Evolutionary conservation across 2,329 filamentous ascomycete species (phyloP).

Genomic region (Monosporascus sp.): DNA sequence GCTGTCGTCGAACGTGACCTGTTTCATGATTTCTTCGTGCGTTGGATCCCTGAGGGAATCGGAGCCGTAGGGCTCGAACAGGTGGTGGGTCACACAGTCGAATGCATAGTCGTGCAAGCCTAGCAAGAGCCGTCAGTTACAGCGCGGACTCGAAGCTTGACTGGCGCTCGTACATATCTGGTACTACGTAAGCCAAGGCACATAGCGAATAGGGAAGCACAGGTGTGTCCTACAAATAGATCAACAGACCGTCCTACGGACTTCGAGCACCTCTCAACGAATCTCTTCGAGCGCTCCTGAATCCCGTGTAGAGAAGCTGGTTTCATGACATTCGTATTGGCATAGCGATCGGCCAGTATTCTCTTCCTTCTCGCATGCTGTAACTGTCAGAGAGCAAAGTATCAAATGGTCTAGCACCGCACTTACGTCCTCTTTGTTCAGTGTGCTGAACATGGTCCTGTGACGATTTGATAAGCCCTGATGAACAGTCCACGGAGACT

Average conservation of each 20-base stretch:
- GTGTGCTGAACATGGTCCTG: slow-evolving; percentile 57
- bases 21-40: slow-evolving; percentile 64
- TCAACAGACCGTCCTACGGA: slow-evolving; percentile 46
- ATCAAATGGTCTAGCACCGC: background rate
- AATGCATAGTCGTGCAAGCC: slow-evolving; percentile 63
- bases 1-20: slow-evolving; percentile 64
- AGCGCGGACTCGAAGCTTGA: background rate
- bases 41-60: slow-evolving; percentile 49
- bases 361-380: slow-evolving; percentile 61
- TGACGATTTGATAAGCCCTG: slow-evolving; percentile 1
- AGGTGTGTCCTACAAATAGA: slow-evolving; percentile 48
- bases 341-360: slow-evolving; percentile 61
- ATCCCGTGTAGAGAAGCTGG: slow-evolving; percentile 52
- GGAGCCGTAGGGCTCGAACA: slow-evolving; percentile 63
- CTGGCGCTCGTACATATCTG: slow-evolving; percentile 19
- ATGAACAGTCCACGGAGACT: background rate
- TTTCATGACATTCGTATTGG: slow-evolving; percentile 62
- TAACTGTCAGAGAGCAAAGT: slow-evolving; percentile 2
- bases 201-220: background rate
- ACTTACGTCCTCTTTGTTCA: slow-evolving; percentile 49
- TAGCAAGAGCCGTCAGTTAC: slow-evolving; percentile 13
- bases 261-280: slow-evolving; percentile 48
- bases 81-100: slow-evolving; percentile 63
- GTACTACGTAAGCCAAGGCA: slow-evolving; percentile 5
- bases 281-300: slow-evolving; percentile 48